Base-by-base conservation (phyloP, 129 eudicot genomes). In the Solidago caesia region DNA sequence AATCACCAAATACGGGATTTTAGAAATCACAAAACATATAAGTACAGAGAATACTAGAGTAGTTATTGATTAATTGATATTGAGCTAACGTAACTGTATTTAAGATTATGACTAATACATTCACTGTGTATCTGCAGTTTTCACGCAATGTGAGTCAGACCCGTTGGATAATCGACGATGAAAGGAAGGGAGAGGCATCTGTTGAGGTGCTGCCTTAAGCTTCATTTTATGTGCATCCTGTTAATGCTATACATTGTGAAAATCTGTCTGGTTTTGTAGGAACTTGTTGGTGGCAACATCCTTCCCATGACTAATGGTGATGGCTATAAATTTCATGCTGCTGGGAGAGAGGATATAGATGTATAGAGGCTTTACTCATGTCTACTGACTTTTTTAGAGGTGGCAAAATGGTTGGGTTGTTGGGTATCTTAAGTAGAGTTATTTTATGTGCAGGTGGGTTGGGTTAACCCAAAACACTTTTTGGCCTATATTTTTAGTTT, bases 321-420 rank as follows among this genome's bases (percentile, higher is more conserved):
- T 76, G 80, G 71, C 73, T 95, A 91, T 84, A 95, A 95, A 85
- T 95, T 95, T 79, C 99, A 95, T 84, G 99, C 99, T 75, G 97
- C 99, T 57, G 99, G 99, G 64, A 84, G 99, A 87, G 99, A 95
- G 83, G 99, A 95, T 71, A 95, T 95, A 70, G 99, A 95, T 85
- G 99, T 95, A 92, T 75, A 47, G 2, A 59, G 43, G 5, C 55
- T 73, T 77, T 79, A 52, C 71, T 74, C 15, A 81, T 61, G 8
- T 61, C 65, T 43, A 59, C 60, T 29, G 16, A 70, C 46, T n/a
- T 46, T 60, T 43, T 74, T 49, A 27, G 13, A 7, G 12, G 65
- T 25, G 43, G 65, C 27, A 60, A 10, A 60, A 60, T 60, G 12
- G 60, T 15, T 2, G 25, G 60, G 26, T 55, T 16, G n/a, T 4